Evolutionary conservation across 306 rosid species (phyloP).

Genomic region (Pyrus betulifolia): DNA sequence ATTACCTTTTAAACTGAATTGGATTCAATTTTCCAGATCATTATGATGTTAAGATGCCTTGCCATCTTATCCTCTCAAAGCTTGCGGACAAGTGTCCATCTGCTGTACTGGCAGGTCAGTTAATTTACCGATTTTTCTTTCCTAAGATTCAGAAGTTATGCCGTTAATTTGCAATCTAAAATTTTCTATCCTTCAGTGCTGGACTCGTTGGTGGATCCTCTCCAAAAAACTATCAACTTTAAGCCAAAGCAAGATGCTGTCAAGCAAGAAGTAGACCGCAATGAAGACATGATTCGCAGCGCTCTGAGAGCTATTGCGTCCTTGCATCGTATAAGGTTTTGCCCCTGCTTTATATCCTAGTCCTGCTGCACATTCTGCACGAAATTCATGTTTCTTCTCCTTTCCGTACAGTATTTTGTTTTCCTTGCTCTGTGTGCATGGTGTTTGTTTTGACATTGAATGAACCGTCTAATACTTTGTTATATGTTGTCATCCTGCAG

Average conservation of each 20-base stretch:
- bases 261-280: constrained; percentile 99
- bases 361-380: neutral
- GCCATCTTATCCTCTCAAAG: constrained; percentile 95
- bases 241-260: constrained; percentile 98
- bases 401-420: no score
- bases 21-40: constrained; percentile 54
- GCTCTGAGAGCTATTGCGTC: constrained; percentile 97
- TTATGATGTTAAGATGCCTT: constrained; percentile 99
- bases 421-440: neutral
- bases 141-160: neutral
- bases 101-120: constrained; percentile 88
- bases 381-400: neutral
- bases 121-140: constrained; percentile 3
- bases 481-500: constrained; percentile 36
- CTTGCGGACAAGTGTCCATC: constrained; percentile 96
- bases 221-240: constrained; percentile 88
- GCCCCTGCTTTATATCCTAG: constrained; percentile 14
- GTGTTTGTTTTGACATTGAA: neutral
- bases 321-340: constrained; percentile 81
- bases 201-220: constrained; percentile 98
- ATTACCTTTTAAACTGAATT: neutral
- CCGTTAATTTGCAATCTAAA: constrained; percentile 7
- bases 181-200: constrained; percentile 47
- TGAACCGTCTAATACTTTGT: constrained; percentile 6
- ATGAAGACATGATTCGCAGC: constrained; percentile 99